Evolutionary conservation across 805 yeast species (phyloP).

Genomic region (Yarrowia bubula): DNA sequence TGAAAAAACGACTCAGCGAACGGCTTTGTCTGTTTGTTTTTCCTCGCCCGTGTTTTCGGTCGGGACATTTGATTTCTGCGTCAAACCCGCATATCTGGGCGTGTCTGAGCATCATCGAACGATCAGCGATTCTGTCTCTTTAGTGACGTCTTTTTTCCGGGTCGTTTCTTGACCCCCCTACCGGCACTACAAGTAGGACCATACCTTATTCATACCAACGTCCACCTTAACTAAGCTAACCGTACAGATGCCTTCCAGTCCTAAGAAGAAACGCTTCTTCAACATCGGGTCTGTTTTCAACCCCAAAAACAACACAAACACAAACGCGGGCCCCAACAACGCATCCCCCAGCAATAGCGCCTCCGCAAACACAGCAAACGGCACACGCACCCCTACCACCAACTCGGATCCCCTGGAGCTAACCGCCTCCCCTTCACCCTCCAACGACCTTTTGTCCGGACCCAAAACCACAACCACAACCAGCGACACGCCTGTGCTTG

Average conservation of each 20-base stretch:
- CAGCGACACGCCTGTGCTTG: conserved; percentile 21
- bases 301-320: conserved; percentile 24
- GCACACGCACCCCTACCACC: conserved; percentile 6
- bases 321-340: neutral
- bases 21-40: neutral
- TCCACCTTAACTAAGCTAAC: conserved; percentile 10
- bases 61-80: neutral
- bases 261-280: conserved; percentile 28
- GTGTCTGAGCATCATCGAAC: no score
- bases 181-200: neutral
- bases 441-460: conserved; percentile 6
- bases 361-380: neutral
- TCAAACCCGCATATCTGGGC: neutral
- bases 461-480: conserved; percentile 24
- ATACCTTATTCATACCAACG: neutral
- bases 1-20: neutral
- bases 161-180: neutral
- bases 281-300: conserved; percentile 25
- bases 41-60: neutral
- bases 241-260: conserved; percentile 23
- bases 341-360: neutral
- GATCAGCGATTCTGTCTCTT: no score
- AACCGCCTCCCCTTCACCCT: conserved; percentile 14
- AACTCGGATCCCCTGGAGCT: conserved; percentile 11
- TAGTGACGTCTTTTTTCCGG: neutral